A percentile compares a stretch with the other conserved stretches of the same genome.
Conservation (phyloP, 805 yeast species). For the Candida xyloterini region DNA sequence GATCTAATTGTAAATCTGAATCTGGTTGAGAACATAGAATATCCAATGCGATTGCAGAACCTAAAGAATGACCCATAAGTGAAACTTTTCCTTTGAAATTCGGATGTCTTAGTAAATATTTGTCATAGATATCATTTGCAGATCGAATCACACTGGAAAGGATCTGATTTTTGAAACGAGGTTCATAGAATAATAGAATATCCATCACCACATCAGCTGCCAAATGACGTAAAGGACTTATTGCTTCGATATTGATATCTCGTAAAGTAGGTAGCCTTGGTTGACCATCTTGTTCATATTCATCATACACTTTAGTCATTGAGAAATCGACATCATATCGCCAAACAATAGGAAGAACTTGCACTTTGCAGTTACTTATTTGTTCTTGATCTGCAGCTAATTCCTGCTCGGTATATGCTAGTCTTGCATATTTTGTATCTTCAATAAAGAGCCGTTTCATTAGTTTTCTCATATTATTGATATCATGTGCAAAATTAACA, state of each 20-base stretch:
- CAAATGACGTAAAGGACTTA: conserved; percentile 69
- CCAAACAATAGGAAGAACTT: conserved; percentile 91
- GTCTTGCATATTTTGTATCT: conserved; percentile 39
- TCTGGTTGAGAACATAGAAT: conserved; percentile 53
- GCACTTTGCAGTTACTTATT: conserved; percentile 55
- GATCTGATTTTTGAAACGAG: conserved; percentile 60
- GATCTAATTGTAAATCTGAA: conserved; percentile 22
- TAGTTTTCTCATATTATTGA: conserved; percentile 60
- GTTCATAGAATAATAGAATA: conserved; percentile 75
- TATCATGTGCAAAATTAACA: conserved; percentile 83
- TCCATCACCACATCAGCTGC: conserved; percentile 88
- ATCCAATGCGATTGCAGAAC: conserved; percentile 82
- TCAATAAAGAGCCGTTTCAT: conserved; percentile 47
- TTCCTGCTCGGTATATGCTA: conserved; percentile 35
- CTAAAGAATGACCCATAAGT: conserved; percentile 87
- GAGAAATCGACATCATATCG: conserved; percentile 69
- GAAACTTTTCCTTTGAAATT: conserved; percentile 77
- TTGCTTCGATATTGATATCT: conserved; percentile 75
- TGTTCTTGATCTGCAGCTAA: conserved; percentile 14
- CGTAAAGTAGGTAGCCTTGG: conserved; percentile 57
- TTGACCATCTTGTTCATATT: conserved; percentile 37
- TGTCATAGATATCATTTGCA: conserved; percentile 58
- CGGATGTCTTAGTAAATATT: conserved; percentile 64
- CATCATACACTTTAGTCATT: conserved; percentile 41
- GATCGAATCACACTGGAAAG: conserved; percentile 57